Evolutionary conservation across 1,284 basidiomycete species (phyloP).

Genomic region (Cutaneotrichosporon sp.): DNA sequence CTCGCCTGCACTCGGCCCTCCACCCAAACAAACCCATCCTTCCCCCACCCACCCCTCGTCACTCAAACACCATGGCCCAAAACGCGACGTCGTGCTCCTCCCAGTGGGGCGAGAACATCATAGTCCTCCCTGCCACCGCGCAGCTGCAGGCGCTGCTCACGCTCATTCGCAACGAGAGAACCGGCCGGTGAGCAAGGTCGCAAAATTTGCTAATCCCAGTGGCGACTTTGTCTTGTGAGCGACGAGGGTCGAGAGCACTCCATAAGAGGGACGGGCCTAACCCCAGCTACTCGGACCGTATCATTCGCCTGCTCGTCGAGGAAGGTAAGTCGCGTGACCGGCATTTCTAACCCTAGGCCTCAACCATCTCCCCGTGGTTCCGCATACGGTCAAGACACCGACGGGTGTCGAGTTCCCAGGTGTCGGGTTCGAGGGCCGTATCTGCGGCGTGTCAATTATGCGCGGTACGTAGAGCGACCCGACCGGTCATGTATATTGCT

Average conservation of each 20-base stretch:
- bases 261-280: constrained; percentile 2
- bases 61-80: neutral
- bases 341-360: constrained; percentile 61
- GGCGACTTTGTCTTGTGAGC: constrained; percentile 91
- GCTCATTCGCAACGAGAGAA: constrained; percentile 85
- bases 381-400: constrained; percentile 63
- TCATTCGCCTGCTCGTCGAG: constrained; percentile 63
- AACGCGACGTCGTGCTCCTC: constrained; percentile 2
- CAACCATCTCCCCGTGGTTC: constrained; percentile 89
- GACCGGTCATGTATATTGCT: constrained; percentile 5
- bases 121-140: constrained; percentile 60
- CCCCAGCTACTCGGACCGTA: constrained; percentile 59
- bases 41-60: neutral
- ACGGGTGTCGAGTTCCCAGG: constrained; percentile 80
- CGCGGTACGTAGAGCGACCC: constrained; percentile 52
- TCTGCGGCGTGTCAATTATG: constrained; percentile 91
- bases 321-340: constrained; percentile 53
- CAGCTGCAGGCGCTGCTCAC: constrained; percentile 95
- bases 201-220: constrained; percentile 49
- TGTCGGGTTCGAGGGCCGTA: constrained; percentile 88
- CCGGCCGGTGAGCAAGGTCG: constrained; percentile 54
- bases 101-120: constrained; percentile 38
- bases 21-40: neutral
- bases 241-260: neutral
- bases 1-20: too few species aligned